Evolutionary conservation across 192 early-diverging fungal genomes (phyloP), one percentile per base, ranked within the genome.

Genomic region (Entrophospora sp.): DNA sequence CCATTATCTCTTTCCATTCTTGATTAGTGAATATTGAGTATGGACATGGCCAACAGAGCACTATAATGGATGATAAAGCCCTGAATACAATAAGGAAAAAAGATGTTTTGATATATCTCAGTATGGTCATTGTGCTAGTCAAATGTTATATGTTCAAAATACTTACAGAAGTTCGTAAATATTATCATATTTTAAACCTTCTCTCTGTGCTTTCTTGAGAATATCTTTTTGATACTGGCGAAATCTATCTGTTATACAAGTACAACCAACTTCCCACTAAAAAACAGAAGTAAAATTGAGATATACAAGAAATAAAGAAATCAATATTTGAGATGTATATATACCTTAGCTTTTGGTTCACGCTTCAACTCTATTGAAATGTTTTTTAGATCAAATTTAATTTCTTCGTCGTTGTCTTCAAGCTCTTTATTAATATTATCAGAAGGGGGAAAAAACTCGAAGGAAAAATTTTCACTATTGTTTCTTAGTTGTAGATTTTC

Each of bases 31-130:
- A 69, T 1, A 45, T 52, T n/a, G 59, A 28, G 24, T 69, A 69
- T 27, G 46, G 67, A 28, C 59, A 69, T 22, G 59, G 59, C n/a
- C 18, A 62, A 52, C 22, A 69, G 34, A 69, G 45, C 14, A 69
- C 45, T 20, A 69, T 69, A n/a, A 69, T 62, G 28, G 67, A 69
- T 49, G 67, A 61, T 44, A 69, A 62, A 16, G 67, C 59, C 62
- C 67, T 69, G 40, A 62, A 68, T 61, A 49, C 43, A 62, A 49
- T 27, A 30, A 69, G 25, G 58, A 59, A 59, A 31, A 32, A 46
- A n/a, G 24, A 51, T 45, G 22, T 28, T 45, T 59, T 37, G 34
- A 61, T 34, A 69, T 69, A 52, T 51, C 32, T 51, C 8, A n/a
- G 48, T 64, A 64, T 44, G 35, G 37, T 61, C 30, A 35, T 58